Conservation (phyloP, 192 early-diverging fungal species). For the Podila horticola region DNA sequence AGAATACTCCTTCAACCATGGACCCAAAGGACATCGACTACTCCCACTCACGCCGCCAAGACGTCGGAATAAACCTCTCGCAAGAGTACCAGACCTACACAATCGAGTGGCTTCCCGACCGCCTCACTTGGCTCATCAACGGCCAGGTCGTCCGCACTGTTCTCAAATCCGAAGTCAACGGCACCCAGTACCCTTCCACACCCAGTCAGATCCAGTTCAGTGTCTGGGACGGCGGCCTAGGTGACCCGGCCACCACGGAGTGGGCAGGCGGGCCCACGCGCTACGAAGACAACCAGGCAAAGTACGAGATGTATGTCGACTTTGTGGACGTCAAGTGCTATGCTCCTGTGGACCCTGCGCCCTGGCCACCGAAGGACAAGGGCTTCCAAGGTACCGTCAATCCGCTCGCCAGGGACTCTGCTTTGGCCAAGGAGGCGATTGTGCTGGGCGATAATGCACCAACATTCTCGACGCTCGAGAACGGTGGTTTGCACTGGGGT, state of each 20-base stretch:
- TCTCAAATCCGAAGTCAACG: conserved; percentile 56
- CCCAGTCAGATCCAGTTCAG: conserved; percentile 66
- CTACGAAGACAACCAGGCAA: conserved; percentile 47
- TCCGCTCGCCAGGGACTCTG: conserved; percentile 12
- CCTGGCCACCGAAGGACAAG: conserved; percentile 38
- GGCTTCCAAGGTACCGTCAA: conserved; percentile 40
- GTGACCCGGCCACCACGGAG: conserved; percentile 59
- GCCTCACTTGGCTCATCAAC: conserved; percentile 69
- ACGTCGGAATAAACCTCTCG: conserved; percentile 56
- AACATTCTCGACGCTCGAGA: conserved; percentile 19
- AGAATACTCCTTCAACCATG: conserved; percentile 40
- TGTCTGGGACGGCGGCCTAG: conserved; percentile 74
- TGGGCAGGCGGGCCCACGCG: conserved; percentile 72
- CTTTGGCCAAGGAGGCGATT: conserved; percentile 26
- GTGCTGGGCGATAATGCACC: conserved; percentile 38
- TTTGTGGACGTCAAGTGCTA: conserved; percentile 62
- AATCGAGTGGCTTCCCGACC: conserved; percentile 65
- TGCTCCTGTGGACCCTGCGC: conserved; percentile 56
- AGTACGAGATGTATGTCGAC: conserved; percentile 66
- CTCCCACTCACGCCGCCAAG: conserved; percentile 9
- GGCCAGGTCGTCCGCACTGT: conserved; percentile 57
- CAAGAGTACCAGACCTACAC: conserved; percentile 63
- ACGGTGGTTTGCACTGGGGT: conserved; percentile 45
- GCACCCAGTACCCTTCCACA: conserved; percentile 58
- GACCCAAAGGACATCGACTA: conserved; percentile 53